Evolutionary conservation across 1,284 basidiomycete genomes (phyloP).

Genomic region (Pterula multifida): DNA sequence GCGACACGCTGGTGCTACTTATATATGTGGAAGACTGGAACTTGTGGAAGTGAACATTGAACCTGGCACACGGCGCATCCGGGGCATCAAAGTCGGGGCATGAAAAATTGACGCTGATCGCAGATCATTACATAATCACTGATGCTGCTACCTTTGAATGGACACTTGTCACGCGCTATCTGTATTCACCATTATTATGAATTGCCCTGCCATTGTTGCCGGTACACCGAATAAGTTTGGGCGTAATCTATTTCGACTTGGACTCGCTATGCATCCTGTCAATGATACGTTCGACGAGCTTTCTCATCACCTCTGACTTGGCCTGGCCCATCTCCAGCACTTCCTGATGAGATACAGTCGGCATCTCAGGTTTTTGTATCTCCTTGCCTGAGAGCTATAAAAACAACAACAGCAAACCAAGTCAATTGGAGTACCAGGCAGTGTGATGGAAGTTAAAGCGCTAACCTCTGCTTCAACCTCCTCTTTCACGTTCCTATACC

Average conservation of each 20-base stretch:
- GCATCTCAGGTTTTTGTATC: conserved; percentile 26
- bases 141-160: too few relatives aligned
- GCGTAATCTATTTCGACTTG: not conserved
- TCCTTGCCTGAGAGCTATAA: conserved; percentile 42
- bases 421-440: conserved; percentile 6
- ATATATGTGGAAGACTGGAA: too few relatives aligned
- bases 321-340: conserved; percentile 59
- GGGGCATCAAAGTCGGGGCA: too few relatives aligned
- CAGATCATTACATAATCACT: too few relatives aligned
- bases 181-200: too few relatives aligned
- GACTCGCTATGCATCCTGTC: conserved; percentile 18
- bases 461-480: conserved; percentile 67
- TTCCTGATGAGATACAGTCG: conserved; percentile 70
- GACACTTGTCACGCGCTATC: too few relatives aligned
- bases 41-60: too few relatives aligned
- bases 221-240: too few relatives aligned
- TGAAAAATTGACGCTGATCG: too few relatives aligned
- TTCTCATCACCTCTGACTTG: conserved; percentile 62
- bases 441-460: conserved; percentile 1
- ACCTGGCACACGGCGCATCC: too few relatives aligned
- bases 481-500: conserved; percentile 54
- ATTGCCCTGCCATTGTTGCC: too few relatives aligned
- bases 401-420: conserved; percentile 6
- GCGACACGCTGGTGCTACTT: too few relatives aligned
- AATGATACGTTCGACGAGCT: conserved; percentile 52